Percentiles rank a stretch among this genome's conserved stretches.
Conservation (phyloP, 2,329 filamentous ascomycete genomes). For the Elsinoe necatrix region DNA sequence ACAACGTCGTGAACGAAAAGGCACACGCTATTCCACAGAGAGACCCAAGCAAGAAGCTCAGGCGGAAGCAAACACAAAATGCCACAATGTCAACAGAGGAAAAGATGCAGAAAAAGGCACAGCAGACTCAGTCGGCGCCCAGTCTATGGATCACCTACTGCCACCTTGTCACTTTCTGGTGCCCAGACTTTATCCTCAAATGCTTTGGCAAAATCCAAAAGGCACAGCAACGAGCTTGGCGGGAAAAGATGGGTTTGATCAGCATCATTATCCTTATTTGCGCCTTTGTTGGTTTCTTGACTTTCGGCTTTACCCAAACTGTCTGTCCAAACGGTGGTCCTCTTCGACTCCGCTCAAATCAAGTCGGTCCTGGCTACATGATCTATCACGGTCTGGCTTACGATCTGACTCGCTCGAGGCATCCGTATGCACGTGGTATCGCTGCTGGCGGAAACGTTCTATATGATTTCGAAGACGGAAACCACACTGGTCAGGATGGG, state of each 20-base stretch:
- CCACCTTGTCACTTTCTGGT: conserved; percentile 89
- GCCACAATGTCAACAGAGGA: conserved; percentile 53
- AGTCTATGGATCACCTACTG: conserved; percentile 96
- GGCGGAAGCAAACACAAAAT: conserved; percentile 55
- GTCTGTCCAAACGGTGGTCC: conserved; percentile 69
- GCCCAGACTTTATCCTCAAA: conserved; percentile 70
- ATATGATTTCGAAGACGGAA: conserved; percentile 69
- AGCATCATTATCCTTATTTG: conserved; percentile 87
- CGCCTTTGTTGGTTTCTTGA: conserved; percentile 84
- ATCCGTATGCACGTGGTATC: conserved; percentile 74
- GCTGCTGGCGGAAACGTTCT: conserved; percentile 68
- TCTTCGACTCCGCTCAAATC: conserved; percentile 66
- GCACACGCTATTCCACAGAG: conserved; percentile 25
- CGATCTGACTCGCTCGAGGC: conserved; percentile 65
- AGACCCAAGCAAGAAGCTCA: conserved; percentile 30
- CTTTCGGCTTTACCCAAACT: conserved; percentile 86
- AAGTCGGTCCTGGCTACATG: conserved; percentile 77
- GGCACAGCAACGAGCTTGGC: conserved; percentile 85
- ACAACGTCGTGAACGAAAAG: conserved; percentile 27
- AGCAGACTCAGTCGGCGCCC: conserved; percentile 62
- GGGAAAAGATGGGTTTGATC: conserved; percentile 95
- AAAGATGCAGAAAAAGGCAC: conserved; percentile 45
- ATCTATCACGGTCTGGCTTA: conserved; percentile 94
- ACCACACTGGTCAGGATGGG: conserved; percentile 75
- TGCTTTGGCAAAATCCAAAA: conserved; percentile 81